A percentile compares a stretch with the other conserved stretches of the same genome.
phyloP scores from a whole-genome alignment of 768 basidiomycete genomes.

The Gyrodon lividus region DNA sequence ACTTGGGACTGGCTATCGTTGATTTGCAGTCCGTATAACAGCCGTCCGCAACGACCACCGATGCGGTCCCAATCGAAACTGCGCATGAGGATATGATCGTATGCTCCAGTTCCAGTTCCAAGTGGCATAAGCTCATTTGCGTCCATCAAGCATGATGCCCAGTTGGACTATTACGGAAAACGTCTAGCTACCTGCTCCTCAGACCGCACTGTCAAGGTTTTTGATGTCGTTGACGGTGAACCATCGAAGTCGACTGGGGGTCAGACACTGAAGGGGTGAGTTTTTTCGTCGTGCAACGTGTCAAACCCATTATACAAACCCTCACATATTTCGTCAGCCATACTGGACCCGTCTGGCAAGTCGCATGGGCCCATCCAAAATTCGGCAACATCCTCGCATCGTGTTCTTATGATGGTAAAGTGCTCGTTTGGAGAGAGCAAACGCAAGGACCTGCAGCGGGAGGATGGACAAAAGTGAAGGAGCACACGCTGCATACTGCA shows the following conservation, averaged over 20 bases:
- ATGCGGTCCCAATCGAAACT: slow-evolving; percentile 87
- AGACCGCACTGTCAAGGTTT: slow-evolving; percentile 92
- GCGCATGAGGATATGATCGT: slow-evolving; percentile 99
- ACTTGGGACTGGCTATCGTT: too few relatives aligned
- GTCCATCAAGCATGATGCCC: slow-evolving; percentile 85
- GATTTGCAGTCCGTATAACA: too few relatives aligned
- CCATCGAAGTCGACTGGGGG: slow-evolving; percentile 58
- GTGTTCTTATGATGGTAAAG: slow-evolving; percentile 98
- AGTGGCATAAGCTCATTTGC: neutral
- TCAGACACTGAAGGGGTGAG: slow-evolving; percentile 80
- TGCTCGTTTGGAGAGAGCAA: slow-evolving; percentile 98
- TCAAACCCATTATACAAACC: neutral
- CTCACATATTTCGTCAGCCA: slow-evolving; percentile 51
- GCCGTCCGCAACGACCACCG: slow-evolving; percentile 45
- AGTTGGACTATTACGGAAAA: slow-evolving; percentile 97
- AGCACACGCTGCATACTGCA: slow-evolving; percentile 90
- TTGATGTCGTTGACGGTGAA: slow-evolving; percentile 91
- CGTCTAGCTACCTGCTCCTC: slow-evolving; percentile 96
- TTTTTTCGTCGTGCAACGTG: neutral
- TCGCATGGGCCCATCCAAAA: slow-evolving; percentile 98
- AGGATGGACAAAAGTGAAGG: slow-evolving; percentile 92
- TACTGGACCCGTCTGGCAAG: slow-evolving; percentile 97
- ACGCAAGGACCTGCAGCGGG: slow-evolving; percentile 45
- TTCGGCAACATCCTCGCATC: slow-evolving; percentile 96
- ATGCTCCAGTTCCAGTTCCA: slow-evolving; percentile 10